These are phyloP conservation scores for Rhynchospora tenuis DNA, from an alignment of 176 grass and related monocot genomes.

Conservation along the genomic window DNA sequence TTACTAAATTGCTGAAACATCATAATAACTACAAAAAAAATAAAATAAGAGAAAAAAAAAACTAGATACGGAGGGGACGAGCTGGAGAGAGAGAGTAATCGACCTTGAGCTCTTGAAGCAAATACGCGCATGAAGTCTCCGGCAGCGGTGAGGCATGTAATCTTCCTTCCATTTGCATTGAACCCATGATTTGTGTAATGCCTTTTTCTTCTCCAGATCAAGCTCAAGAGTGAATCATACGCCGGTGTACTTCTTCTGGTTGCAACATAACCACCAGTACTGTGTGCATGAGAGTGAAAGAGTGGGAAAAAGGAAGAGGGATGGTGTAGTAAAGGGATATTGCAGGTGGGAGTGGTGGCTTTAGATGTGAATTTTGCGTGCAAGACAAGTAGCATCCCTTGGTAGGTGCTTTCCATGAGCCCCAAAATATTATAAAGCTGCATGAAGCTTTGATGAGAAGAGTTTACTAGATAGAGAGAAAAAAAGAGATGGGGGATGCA, in stretches of 20 bases:
- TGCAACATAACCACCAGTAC: constrained; percentile 32
- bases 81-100: background rate
- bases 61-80: background rate
- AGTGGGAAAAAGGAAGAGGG: constrained; percentile 31
- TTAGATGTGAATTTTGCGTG: constrained; percentile 90
- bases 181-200: constrained; percentile 41
- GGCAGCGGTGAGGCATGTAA: constrained; percentile 32
- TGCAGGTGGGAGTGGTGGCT: constrained; percentile 52
- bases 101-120: constrained; percentile 93
- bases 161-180: constrained; percentile 45
- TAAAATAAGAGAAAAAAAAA: too few relatives aligned
- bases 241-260: constrained; percentile 9
- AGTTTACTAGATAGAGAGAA: constrained; percentile 7
- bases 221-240: constrained; percentile 7
- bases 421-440: constrained; percentile 22
- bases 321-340: constrained; percentile 27
- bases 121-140: constrained; percentile 76
- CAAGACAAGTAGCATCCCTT: constrained; percentile 79
- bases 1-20: background rate
- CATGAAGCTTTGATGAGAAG: constrained; percentile 67
- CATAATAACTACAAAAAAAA: background rate
- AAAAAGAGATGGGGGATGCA: background rate
- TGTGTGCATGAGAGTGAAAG: constrained; percentile 29
- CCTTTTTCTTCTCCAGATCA: constrained; percentile 14
- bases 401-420: constrained; percentile 61